Evolutionary conservation across 129 eudicot species (phyloP), one percentile per base, ranked within the genome.

Genomic region (Deinandra increscens): DNA sequence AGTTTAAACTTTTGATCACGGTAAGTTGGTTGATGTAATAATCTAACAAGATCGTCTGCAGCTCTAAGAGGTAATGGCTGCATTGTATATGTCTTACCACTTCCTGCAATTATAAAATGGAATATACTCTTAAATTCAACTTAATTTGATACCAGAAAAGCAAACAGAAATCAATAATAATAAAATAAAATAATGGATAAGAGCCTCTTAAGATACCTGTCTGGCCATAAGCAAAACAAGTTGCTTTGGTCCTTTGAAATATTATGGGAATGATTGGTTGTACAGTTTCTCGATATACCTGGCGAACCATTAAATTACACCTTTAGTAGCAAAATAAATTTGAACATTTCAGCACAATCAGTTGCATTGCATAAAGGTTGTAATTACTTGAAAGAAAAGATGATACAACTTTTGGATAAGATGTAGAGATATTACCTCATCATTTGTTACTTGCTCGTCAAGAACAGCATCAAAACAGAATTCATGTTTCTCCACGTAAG

Each of bases 391-490:
- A n/a, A 20, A 63, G 31, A 74, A 41, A 53, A 43, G 18, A 73
- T 48, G 13, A 62, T 44, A 22, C 33, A 34, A 60, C 36, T 60
- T 50, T 34, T 13, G 45, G 22, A 13, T 50, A 37, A 67, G 38
- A 31, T 23, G 58, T 67, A 14, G 33, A 74, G 26, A 61, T 34
- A 26, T 76, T 86, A 92, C 98, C 95, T 92, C 96, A 81, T 89
- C 95, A 80, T 92, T 92, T 49, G 95, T 73, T 46, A 92, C 98
- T 71, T 86, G 67, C 83, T 92, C 87, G 77, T 86, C 91, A 13
- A 92, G 86, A 77, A 92, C 98, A 55, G 96, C 98, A 84, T 92
- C 98, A 71, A 92, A 92, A 80, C 91, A 89, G 71, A 92, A 92
- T 81, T 92, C 98, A 41, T 92, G 96, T 56, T 83, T 92, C 81